Percentiles rank a stretch among this genome's conserved stretches.
phyloP scores from a whole-genome alignment of 2,329 filamentous ascomycete species.

The Botrytis fragariae region DNA sequence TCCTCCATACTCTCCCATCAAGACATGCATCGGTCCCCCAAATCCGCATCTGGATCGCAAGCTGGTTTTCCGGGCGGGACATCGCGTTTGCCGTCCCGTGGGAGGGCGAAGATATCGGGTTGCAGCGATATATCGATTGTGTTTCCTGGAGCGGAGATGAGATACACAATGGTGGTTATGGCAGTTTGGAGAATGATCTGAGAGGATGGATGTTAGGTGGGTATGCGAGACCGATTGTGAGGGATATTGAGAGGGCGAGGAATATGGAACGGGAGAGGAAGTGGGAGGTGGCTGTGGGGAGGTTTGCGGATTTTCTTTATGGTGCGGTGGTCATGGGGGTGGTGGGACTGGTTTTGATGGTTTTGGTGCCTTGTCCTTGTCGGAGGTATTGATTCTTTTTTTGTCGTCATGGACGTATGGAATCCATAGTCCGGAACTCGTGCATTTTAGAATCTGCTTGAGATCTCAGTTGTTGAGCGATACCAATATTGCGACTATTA shows the following conservation, averaged over 20 bases:
- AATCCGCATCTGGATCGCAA: neutral
- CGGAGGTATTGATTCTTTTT: neutral
- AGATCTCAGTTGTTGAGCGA: neutral
- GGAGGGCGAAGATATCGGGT: neutral
- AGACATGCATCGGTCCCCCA: neutral
- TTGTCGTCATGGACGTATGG: neutral
- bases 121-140: neutral
- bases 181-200: neutral
- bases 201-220: neutral
- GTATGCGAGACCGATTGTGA: neutral
- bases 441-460: neutral
- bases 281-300: neutral
- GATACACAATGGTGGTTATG: neutral
- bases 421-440: neutral
- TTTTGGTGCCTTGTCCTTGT: neutral
- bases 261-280: neutral
- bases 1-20: neutral
- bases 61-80: neutral
- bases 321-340: neutral
- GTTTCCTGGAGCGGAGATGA: constrained; percentile 2
- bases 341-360: neutral
- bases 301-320: neutral
- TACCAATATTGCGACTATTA: neutral
- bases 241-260: constrained; percentile 3
- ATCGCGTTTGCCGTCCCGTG: neutral